phyloP scores from a whole-genome alignment of 768 basidiomycete genomes.

The Antrodiella citrinella region DNA sequence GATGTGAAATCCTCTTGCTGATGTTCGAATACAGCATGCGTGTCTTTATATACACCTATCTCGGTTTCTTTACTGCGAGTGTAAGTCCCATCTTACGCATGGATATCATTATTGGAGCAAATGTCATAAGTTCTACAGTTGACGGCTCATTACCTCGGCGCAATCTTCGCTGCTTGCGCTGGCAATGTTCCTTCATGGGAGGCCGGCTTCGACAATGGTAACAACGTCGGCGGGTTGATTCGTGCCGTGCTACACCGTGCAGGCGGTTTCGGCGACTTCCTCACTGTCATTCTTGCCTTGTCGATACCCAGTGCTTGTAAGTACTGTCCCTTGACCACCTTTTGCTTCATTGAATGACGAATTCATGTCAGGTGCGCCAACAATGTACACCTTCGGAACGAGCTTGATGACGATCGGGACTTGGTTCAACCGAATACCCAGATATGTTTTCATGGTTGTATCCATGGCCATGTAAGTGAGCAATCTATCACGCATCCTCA shows the following conservation, averaged over 20 bases:
- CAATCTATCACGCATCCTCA: neutral
- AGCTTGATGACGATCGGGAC: conserved; percentile 32
- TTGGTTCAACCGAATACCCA: conserved; percentile 30
- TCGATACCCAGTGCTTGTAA: conserved; percentile 42
- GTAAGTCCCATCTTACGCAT: conserved; percentile 21
- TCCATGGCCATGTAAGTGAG: conserved; percentile 34
- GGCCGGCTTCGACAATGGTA: conserved; percentile 30
- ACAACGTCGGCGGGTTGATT: conserved; percentile 36
- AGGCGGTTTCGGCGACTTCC: conserved; percentile 38
- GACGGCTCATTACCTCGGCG: conserved; percentile 35
- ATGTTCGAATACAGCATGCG: conserved; percentile 19
- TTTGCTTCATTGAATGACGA: no score
- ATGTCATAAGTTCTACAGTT: conserved; percentile 18
- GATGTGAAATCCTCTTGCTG: neutral
- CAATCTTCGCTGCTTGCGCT: conserved; percentile 36
- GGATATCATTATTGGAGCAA: neutral
- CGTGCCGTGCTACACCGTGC: conserved; percentile 29
- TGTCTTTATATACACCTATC: conserved; percentile 38
- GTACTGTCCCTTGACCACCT: no score
- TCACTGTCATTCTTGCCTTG: conserved; percentile 43
- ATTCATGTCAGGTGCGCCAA: conserved; percentile 38
- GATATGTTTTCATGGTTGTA: conserved; percentile 39
- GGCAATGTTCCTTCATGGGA: conserved; percentile 30
- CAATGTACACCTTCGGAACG: conserved; percentile 48
- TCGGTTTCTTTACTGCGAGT: conserved; percentile 34